phyloP scores from a whole-genome alignment of 1,284 basidiomycete species.

The Ganoderma sinense region DNA sequence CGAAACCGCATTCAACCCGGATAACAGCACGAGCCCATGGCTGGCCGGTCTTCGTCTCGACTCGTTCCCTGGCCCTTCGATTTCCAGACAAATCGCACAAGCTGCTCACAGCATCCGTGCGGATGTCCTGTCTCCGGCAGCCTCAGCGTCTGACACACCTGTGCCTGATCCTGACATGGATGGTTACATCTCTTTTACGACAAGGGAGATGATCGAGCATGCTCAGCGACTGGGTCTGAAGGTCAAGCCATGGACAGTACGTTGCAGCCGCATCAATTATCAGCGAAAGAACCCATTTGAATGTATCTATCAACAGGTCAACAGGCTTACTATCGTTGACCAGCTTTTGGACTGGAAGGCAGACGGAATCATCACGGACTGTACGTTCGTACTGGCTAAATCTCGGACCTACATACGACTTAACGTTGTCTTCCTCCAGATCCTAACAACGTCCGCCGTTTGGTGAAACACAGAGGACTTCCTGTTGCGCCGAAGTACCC shows the following conservation, averaged over 20 bases:
- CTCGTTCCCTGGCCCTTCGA: constrained; percentile 61
- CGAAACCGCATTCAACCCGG: constrained; percentile 47
- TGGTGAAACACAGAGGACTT: constrained; percentile 57
- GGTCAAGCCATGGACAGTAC: constrained; percentile 79
- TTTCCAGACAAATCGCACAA: constrained; percentile 62
- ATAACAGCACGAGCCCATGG: constrained; percentile 61
- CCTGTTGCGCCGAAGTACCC: constrained; percentile 61
- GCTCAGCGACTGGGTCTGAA: constrained; percentile 68
- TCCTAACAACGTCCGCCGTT: constrained; percentile 61
- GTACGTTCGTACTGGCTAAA: constrained; percentile 28
- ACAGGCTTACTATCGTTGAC: constrained; percentile 66
- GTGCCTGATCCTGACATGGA: constrained; percentile 52
- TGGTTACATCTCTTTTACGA: constrained; percentile 67
- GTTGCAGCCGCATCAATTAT: constrained; percentile 27
- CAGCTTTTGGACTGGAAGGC: constrained; percentile 65
- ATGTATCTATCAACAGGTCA: constrained; percentile 48
- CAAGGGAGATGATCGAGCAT: constrained; percentile 69
- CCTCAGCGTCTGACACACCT: constrained; percentile 47
- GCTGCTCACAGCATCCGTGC: constrained; percentile 75
- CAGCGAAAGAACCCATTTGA: neutral
- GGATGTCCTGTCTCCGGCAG: constrained; percentile 73
- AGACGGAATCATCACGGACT: constrained; percentile 80
- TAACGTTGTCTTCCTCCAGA: constrained; percentile 39
- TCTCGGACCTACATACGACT: neutral
- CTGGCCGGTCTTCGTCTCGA: constrained; percentile 66